Base-by-base conservation (phyloP, 2,329 filamentous ascomycete species). In the Pseudocercospora eumusae region DNA sequence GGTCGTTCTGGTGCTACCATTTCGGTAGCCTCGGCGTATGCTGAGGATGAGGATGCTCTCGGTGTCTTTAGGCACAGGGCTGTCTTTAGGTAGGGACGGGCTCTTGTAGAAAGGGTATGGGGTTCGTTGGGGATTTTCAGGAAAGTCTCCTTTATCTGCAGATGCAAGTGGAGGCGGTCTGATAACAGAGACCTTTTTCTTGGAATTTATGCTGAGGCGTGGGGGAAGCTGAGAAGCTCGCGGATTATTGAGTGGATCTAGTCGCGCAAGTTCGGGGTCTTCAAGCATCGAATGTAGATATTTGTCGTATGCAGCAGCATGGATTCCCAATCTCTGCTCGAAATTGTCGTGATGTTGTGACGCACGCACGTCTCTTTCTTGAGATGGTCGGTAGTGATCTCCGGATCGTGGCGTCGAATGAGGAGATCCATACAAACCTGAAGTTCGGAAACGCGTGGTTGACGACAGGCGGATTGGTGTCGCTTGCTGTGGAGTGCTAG, bases 121-220 rank as follows among this genome's bases (percentile, higher is more conserved):
- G 21, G 74, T 76, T 6, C 72, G 69, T 13, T 75, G 67, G 1
- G 75, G 62, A 28, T 71, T 59, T 20, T 64, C 63, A 2, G 73
- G 72, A 2, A 73, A 64, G 1, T 67, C 70, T 9, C 59, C 50
- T 18, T 62, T 64, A 1, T 69, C 59, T 1, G 31, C 61, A 1
- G 66, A 63, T 0, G 71, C 72, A 52, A 75, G 69, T 27, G 76
- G 75, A 0, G 73, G 73, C 21, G 73, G 73, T 7, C 74, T 75
- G 5, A 72, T 61, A 13, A 75, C 61, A 11, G 71, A 70, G 4
- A 75, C 73, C 59, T 70, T 73, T 49, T 74, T 73, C 40, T 56
- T 62, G 31, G 60, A 36, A 13, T 64, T 62, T 56, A 60, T 40
- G 59, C 66, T 57, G 53, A 72, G 68, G 4, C 64, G 64, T 0